These are phyloP conservation scores for Boletus rubropictus DNA, from an alignment of 768 basidiomycete genomes.

Conservation along the genomic window DNA sequence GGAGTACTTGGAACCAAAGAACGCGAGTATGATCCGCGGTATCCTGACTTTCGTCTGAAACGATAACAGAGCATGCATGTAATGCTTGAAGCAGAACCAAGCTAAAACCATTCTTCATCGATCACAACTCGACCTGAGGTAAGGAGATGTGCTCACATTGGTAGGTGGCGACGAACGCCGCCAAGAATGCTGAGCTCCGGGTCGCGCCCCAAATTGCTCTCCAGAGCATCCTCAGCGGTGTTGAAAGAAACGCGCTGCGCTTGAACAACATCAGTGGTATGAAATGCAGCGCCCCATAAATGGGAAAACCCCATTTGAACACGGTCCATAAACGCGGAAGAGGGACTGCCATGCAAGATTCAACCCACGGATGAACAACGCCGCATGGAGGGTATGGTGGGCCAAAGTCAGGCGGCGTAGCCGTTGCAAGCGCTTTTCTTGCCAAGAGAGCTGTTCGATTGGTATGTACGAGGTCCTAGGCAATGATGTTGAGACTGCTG, in stretches of 20 bases:
- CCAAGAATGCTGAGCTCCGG: constrained; percentile 84
- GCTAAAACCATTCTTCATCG: constrained; percentile 31
- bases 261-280: constrained; percentile 85
- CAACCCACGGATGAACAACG: constrained; percentile 70
- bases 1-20: constrained; percentile 61
- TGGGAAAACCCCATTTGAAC: constrained; percentile 76
- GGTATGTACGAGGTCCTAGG: constrained; percentile 48
- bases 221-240: constrained; percentile 61
- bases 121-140: neutral
- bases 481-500: neutral
- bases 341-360: constrained; percentile 45
- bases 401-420: constrained; percentile 39
- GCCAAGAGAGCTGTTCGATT: constrained; percentile 47
- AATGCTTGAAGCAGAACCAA: constrained; percentile 62
- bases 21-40: constrained; percentile 44
- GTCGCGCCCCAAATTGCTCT: constrained; percentile 65
- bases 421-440: constrained; percentile 35
- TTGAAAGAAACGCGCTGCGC: constrained; percentile 53
- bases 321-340: constrained; percentile 66
- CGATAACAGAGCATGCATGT: constrained; percentile 46
- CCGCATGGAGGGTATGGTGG: constrained; percentile 55
- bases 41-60: constrained; percentile 32
- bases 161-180: constrained; percentile 73
- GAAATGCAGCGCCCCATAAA: constrained; percentile 87
- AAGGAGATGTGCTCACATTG: constrained; percentile 50